These are phyloP conservation scores for Scleromitrula shiraiana DNA, from an alignment of 2,329 filamentous ascomycete species.

Conservation along the genomic window DNA sequence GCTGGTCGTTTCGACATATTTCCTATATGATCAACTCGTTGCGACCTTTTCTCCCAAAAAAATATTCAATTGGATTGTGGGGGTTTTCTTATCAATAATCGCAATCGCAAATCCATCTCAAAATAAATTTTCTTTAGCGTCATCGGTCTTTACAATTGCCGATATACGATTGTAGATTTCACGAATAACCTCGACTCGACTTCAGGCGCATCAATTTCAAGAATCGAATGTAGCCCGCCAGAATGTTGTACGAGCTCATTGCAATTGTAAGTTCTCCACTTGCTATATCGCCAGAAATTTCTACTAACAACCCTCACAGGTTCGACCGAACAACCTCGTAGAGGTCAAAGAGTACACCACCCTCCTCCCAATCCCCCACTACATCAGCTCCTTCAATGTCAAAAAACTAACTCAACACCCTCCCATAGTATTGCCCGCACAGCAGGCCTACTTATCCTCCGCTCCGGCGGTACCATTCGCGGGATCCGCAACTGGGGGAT, in stretches of 20 bases:
- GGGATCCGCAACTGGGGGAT: slow-evolving; percentile 93
- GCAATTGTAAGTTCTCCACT: slow-evolving; percentile 62
- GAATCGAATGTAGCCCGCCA: slow-evolving; percentile 27
- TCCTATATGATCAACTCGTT: neutral
- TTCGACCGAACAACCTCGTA: slow-evolving; percentile 78
- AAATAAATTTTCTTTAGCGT: slow-evolving; percentile 10
- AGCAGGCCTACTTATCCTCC: slow-evolving; percentile 74
- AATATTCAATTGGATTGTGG: slow-evolving; percentile 3
- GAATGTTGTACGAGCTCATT: slow-evolving; percentile 96
- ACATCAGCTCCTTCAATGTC: neutral
- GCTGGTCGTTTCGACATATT: slow-evolving; percentile 56
- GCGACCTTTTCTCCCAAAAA: slow-evolving; percentile 9
- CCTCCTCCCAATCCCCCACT: slow-evolving; percentile 13
- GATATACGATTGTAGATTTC: neutral
- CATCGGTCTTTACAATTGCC: neutral
- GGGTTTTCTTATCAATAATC: slow-evolving; percentile 19
- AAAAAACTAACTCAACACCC: slow-evolving; percentile 8
- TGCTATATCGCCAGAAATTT: neutral
- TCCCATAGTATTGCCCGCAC: slow-evolving; percentile 71
- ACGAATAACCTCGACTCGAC: slow-evolving; percentile 1
- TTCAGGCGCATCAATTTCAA: slow-evolving; percentile 1
- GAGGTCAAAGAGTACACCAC: slow-evolving; percentile 87
- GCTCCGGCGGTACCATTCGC: slow-evolving; percentile 79
- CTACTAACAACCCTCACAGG: slow-evolving; percentile 44
- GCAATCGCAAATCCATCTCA: slow-evolving; percentile 7